A percentile compares a stretch with the other conserved stretches of the same genome.
Conservation (phyloP, 495 filamentous ascomycete species). For the Podospora appendiculata region DNA sequence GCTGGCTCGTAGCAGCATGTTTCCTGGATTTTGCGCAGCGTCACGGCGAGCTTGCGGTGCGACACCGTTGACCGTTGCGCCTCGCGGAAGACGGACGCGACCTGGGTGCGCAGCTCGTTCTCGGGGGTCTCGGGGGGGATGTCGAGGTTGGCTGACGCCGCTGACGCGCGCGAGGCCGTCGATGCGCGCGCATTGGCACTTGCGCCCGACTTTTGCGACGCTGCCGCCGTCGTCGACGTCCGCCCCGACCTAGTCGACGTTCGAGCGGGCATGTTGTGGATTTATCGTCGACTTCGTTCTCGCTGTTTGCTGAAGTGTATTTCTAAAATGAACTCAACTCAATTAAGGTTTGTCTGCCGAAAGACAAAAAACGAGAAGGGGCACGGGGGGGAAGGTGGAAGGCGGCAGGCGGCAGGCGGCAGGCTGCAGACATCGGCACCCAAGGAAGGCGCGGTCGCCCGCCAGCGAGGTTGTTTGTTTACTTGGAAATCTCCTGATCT, state of each 20-base stretch:
- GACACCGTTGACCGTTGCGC: constrained; percentile 81
- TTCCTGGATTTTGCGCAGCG: constrained; percentile 80
- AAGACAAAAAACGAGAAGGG: not conserved
- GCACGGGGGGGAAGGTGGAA: no score
- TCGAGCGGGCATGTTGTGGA: constrained; percentile 16
- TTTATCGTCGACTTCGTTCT: not conserved
- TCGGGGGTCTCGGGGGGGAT: constrained; percentile 66
- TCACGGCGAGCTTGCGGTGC: constrained; percentile 82
- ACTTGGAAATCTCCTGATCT: constrained; percentile 9
- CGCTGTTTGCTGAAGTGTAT: no score
- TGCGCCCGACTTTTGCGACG: constrained; percentile 51
- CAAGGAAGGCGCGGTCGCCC: no score
- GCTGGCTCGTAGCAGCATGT: constrained; percentile 72
- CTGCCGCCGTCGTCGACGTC: constrained; percentile 40
- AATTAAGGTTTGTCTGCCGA: not conserved
- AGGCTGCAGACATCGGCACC: no score
- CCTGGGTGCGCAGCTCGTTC: constrained; percentile 63
- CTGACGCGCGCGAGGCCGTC: constrained; percentile 51
- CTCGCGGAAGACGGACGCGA: constrained; percentile 75
- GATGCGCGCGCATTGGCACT: constrained; percentile 42
- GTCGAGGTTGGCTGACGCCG: constrained; percentile 51
- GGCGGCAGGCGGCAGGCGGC: not conserved
- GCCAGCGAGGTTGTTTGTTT: constrained; percentile 15
- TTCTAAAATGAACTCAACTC: no score
- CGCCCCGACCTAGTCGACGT: constrained; percentile 49